Evolutionary conservation across 83 land plant species (phyloP), one percentile per base, ranked within the genome.

Genomic region (Diphasiastrum complanatum): DNA sequence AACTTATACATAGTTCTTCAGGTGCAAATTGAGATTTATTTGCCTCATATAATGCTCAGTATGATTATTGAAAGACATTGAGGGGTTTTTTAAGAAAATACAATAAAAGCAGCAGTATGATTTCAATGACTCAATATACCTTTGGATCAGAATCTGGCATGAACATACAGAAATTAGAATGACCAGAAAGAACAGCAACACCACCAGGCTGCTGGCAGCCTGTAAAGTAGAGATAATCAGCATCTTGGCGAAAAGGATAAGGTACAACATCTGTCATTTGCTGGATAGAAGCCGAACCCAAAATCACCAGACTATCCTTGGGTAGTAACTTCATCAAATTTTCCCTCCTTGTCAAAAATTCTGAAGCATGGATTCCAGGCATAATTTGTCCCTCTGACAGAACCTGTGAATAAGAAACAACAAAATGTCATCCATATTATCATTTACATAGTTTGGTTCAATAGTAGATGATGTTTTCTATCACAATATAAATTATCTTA

Each of bases 181-280:
- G 78, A 23, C 77, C 68, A 56, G 78, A 56, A 41, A 91, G 63
- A 32, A 91, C 88, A 34, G 95, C 97, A 29, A 91, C 28, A 23
- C 97, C 91, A 66, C 85, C 96, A 40, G 97, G 85, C 65, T 91
- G 96, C 46, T 74, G 79, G 52, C 96, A 91, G 32, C 97, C 97
- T 45, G 96, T 91, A 22, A 76, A 68, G 63, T 91, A 91, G 0
- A 75, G 70, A 52, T 88, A 91, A 74, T 91, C 82, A 33, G 97
- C 82, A 75, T 89, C 91, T 68, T 85, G 97, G 38, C 97, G 84
- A 52, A 72, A 91, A 14, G 95, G 74, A 43, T 88, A 91, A 59
- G 97, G 97, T 36, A 91, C 95, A 12, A 88, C 86, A 79, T 85
- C 91, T 26, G 87, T 91, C 97, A 85, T 91, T 80, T 85, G 80